These are phyloP conservation scores for Penicillium bovifimosum DNA, from an alignment of 495 filamentous ascomycete species.

Conservation along the genomic window DNA sequence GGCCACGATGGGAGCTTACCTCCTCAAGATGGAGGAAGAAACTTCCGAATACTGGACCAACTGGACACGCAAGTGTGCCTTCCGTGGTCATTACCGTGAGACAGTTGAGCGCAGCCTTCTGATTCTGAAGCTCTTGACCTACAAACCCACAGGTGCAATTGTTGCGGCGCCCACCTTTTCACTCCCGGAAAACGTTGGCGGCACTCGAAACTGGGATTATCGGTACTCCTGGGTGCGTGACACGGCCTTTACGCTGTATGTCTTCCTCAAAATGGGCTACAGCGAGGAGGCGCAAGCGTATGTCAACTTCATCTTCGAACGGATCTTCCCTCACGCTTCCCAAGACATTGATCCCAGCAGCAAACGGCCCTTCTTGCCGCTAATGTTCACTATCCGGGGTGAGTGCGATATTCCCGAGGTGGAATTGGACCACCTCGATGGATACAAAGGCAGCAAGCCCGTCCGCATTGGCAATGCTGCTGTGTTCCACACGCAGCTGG, in stretches of 20 bases:
- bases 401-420: slow-evolving; percentile 65
- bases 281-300: slow-evolving; percentile 68
- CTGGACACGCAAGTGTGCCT: slow-evolving; percentile 63
- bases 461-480: slow-evolving; percentile 73
- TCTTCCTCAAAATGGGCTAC: slow-evolving; percentile 67
- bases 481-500: slow-evolving; percentile 66
- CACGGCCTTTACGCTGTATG: slow-evolving; percentile 69
- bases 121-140: slow-evolving; percentile 68
- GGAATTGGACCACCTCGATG: slow-evolving; percentile 59
- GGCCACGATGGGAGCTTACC: slow-evolving; percentile 45
- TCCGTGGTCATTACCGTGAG: slow-evolving; percentile 65
- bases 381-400: slow-evolving; percentile 73
- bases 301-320: slow-evolving; percentile 67
- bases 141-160: slow-evolving; percentile 54
- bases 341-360: slow-evolving; percentile 37
- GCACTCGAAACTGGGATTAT: slow-evolving; percentile 72
- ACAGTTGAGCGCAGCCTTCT: slow-evolving; percentile 62
- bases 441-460: slow-evolving; percentile 60
- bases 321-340: slow-evolving; percentile 43
- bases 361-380: slow-evolving; percentile 50
- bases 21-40: slow-evolving; percentile 56
- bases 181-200: slow-evolving; percentile 66
- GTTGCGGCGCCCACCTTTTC: slow-evolving; percentile 58
- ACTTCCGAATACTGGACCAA: slow-evolving; percentile 64
- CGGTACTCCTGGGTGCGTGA: slow-evolving; percentile 71